A percentile compares a stretch with the other conserved stretches of the same genome.
Conservation (phyloP, 2,329 filamentous ascomycete species). For the Aureobasidium mangrovei region DNA sequence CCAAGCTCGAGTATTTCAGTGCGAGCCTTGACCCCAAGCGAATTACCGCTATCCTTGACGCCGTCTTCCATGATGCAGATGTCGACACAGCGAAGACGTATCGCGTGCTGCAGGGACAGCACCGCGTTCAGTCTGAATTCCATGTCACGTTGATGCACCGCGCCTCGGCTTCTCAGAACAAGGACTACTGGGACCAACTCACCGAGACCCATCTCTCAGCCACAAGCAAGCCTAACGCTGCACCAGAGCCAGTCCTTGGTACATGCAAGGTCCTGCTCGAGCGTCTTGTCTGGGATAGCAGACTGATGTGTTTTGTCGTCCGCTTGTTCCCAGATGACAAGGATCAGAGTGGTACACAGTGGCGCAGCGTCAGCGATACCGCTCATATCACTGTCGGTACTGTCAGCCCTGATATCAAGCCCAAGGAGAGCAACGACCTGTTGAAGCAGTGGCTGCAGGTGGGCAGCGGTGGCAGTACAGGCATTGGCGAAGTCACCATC, state of each 20-base stretch:
- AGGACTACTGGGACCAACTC: conserved; percentile 70
- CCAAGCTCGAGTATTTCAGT: conserved; percentile 56
- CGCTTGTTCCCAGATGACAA: conserved; percentile 50
- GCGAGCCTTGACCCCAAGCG: conserved; percentile 46
- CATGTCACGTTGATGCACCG: conserved; percentile 93
- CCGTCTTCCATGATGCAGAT: conserved; percentile 53
- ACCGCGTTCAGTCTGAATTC: conserved; percentile 75
- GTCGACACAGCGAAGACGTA: conserved; percentile 59
- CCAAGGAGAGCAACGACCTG: conserved; percentile 87
- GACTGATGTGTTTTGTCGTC: conserved; percentile 86
- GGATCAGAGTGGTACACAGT: conserved; percentile 34
- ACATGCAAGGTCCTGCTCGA: conserved; percentile 55
- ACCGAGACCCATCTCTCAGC: conserved; percentile 44
- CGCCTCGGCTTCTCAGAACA: conserved; percentile 49
- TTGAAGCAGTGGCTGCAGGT: conserved; percentile 63
- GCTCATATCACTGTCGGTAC: conserved; percentile 91
- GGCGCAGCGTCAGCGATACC: conserved; percentile 62
- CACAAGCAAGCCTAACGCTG: conserved; percentile 25
- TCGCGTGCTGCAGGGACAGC: conserved; percentile 60
- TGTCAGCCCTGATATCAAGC: conserved; percentile 63
- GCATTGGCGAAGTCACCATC: conserved; percentile 47
- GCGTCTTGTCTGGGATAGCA: conserved; percentile 69
- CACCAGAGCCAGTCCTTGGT: conserved; percentile 48
- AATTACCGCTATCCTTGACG: conserved; percentile 54
- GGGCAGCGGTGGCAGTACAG: conserved; percentile 43